Conservation (phyloP, 768 basidiomycete genomes). For the Lactarius trivialis region DNA sequence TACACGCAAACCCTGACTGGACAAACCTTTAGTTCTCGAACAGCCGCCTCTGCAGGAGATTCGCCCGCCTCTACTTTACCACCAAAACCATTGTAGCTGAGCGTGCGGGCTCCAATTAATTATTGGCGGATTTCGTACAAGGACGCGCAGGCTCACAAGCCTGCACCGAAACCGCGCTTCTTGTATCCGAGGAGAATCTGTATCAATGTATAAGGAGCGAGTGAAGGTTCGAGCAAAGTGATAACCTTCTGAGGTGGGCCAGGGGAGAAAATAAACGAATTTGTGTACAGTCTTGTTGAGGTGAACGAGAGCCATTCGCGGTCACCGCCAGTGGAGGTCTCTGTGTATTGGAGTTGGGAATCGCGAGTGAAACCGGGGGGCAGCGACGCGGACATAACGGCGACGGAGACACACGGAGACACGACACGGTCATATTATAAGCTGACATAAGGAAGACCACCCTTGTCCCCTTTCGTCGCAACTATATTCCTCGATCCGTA, state of each 20-base stretch:
- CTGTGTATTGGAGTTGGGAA: constrained; percentile 13
- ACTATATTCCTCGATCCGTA: background rate
- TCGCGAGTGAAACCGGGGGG: constrained; percentile 7
- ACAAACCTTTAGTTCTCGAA: constrained; percentile 61
- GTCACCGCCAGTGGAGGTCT: constrained; percentile 37
- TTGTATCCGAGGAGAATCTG: constrained; percentile 74
- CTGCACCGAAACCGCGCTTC: constrained; percentile 68
- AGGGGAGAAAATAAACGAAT: constrained; percentile 57
- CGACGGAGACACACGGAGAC: too few species aligned
- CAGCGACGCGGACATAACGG: background rate
- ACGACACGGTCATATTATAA: background rate
- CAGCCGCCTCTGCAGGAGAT: constrained; percentile 59
- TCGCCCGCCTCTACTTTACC: constrained; percentile 81
- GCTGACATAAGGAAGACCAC: constrained; percentile 12
- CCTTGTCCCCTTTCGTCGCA: background rate
- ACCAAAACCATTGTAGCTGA: constrained; percentile 83
- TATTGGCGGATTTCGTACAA: background rate
- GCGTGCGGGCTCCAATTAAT: background rate
- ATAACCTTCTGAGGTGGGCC: constrained; percentile 21
- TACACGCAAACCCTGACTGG: background rate
- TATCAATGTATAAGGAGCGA: background rate
- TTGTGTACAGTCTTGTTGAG: constrained; percentile 51
- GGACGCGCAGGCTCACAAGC: constrained; percentile 36
- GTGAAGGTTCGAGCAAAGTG: constrained; percentile 14
- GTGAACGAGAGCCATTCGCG: constrained; percentile 44